Conservation (phyloP, 176 grass and related monocot genomes). For the Carex scoparia region DNA sequence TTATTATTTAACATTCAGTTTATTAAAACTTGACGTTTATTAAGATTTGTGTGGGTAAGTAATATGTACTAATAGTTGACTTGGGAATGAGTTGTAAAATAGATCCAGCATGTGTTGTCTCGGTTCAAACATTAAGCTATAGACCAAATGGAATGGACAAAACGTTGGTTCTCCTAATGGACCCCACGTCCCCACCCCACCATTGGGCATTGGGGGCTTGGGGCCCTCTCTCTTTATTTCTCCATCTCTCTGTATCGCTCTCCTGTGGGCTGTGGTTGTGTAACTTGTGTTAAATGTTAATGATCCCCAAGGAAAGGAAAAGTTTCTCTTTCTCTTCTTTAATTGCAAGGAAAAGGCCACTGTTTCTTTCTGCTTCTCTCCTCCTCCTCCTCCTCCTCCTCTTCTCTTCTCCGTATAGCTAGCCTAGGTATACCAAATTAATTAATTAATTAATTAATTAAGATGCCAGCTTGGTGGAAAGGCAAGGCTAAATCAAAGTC, state of each 20-base stretch:
- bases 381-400: too few species aligned
- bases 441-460: too few species aligned
- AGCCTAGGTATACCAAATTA: too few species aligned
- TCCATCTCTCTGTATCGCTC: not conserved
- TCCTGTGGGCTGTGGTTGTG: too few species aligned
- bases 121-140: not conserved
- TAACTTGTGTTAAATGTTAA: too few species aligned
- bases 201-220: too few species aligned
- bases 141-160: not conserved
- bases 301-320: too few species aligned
- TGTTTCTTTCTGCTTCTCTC: too few species aligned
- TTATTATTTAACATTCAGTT: not conserved
- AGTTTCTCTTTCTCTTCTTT: too few species aligned
- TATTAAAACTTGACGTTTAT: not conserved
- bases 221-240: not conserved
- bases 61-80: not conserved
- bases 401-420: too few species aligned
- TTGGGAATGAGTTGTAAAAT: not conserved
- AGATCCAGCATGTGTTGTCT: not conserved
- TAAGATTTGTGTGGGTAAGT: not conserved
- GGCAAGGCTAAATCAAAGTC: conserved; percentile 43
- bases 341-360: too few species aligned
- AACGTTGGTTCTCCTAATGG: not conserved
- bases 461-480: conserved; percentile 27
- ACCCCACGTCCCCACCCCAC: not conserved